Evolutionary conservation across 2,329 filamentous ascomycete genomes (phyloP).

Genomic region (Fusarium sp.): DNA sequence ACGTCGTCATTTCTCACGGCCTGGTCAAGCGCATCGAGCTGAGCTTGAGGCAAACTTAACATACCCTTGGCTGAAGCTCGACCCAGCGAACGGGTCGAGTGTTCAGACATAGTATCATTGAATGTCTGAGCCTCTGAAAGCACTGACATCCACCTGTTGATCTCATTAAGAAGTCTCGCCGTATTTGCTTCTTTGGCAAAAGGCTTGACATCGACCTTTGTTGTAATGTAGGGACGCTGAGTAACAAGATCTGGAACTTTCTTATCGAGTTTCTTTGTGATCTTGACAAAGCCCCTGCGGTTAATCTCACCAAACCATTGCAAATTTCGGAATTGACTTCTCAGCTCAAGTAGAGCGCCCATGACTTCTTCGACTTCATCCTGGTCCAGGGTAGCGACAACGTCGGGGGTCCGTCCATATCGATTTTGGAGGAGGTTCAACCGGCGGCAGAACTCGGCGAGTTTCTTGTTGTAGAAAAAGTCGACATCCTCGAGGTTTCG

Average conservation of each 20-base stretch:
- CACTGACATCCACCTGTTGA: constrained; percentile 92
- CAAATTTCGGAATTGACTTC: constrained; percentile 87
- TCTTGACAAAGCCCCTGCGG: constrained; percentile 93
- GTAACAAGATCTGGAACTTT: constrained; percentile 81
- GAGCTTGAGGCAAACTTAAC: constrained; percentile 74
- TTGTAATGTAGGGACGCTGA: constrained; percentile 87
- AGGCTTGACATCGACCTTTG: constrained; percentile 87
- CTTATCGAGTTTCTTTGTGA: constrained; percentile 99
- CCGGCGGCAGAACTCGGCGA: constrained; percentile 83
- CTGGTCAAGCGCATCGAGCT: constrained; percentile 78
- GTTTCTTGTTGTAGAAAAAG: constrained; percentile 96
- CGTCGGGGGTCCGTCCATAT: constrained; percentile 80
- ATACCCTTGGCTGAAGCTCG: constrained; percentile 80
- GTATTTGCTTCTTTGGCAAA: constrained; percentile 80
- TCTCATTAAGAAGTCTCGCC: constrained; percentile 63
- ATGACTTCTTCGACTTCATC: constrained; percentile 94
- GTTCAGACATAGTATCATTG: constrained; percentile 79
- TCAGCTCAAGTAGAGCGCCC: constrained; percentile 87
- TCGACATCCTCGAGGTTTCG: constrained; percentile 98
- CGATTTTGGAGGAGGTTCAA: constrained; percentile 88
- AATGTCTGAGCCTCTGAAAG: constrained; percentile 80
- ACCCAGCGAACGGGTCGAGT: constrained; percentile 80
- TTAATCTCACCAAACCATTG: constrained; percentile 99
- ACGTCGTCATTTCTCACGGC: constrained; percentile 77
- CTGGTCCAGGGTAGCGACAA: constrained; percentile 78